Percentiles rank a stretch among this genome's conserved stretches.
Conservation (phyloP, 768 basidiomycete genomes). For the Boletellus emodensis region DNA sequence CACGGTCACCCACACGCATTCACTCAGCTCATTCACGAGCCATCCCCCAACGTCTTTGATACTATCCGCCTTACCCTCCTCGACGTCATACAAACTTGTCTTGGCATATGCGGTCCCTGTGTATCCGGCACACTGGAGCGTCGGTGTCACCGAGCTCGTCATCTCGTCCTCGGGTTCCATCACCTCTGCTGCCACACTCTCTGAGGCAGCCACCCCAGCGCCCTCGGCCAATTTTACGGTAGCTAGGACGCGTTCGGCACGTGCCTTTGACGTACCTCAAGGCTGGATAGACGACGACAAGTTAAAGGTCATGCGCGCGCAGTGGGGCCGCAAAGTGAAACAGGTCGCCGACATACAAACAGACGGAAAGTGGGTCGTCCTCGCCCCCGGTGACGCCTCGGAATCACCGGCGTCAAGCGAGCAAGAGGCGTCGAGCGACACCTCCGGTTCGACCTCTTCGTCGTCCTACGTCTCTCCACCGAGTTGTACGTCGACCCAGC, state of each 20-base stretch:
- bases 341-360: conserved; percentile 72
- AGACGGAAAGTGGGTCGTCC: conserved; percentile 82
- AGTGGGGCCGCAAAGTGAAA: conserved; percentile 73
- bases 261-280: conserved; percentile 66
- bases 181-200: conserved; percentile 3
- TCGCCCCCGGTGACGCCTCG: conserved; percentile 55
- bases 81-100: conserved; percentile 64
- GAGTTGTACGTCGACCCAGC: conserved; percentile 46
- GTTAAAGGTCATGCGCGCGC: conserved; percentile 60
- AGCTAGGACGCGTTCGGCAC: conserved; percentile 55
- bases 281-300: conserved; percentile 71
- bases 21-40: conserved; percentile 71
- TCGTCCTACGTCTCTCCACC: conserved; percentile 27
- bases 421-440: conserved; percentile 17
- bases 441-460: conserved; percentile 24
- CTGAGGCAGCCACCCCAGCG: conserved; percentile 7
- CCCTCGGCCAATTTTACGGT: conserved; percentile 42
- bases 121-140: conserved; percentile 78
- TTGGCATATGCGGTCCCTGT: conserved; percentile 74
- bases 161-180: conserved; percentile 40
- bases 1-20: conserved; percentile 54
- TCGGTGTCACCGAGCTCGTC: conserved; percentile 72
- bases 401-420: conserved; percentile 10
- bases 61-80: conserved; percentile 55
- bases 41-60: conserved; percentile 78